Base-by-base conservation (phyloP, 192 early-diverging fungal species). In the Spizellomyces punctatus region DNA sequence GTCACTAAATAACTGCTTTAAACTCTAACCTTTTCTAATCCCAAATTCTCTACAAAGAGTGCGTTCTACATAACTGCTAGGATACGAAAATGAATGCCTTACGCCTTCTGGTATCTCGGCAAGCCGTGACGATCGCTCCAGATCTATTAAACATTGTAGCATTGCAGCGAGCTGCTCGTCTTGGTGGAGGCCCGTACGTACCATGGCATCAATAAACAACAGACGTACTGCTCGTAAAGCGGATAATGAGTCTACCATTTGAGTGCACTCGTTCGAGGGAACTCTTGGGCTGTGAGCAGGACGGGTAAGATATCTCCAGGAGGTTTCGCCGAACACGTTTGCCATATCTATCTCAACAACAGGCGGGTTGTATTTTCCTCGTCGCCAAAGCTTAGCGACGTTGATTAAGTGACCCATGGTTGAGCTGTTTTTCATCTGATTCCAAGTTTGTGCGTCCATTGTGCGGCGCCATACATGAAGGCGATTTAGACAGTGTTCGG, bases 381-480 rank as follows among this genome's bases (percentile, higher is more conserved):
- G 16, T 14, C 73, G 22, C 21, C 55, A 19, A 21, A 68, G 50
- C 43, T 44, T 60, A 8, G 73, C 2, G 10, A 69, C 68, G 46
- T 63, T 21, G 10, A 58, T 68, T 19, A 76, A 10, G 55, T 74
- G 67, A n/a, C 69, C 49, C 4, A 21, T 14, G 14, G 60, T 67
- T 0, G 68, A 59, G 44, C 65, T 58, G n/a, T 42, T 19, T 65
- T 72, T 12, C 63, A 79, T 46, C 27, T 50, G 49, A 4, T 44
- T 14, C 78, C 78, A 79, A 5, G 69, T 70, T 17, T 19, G 19
- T 14, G 59, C 69, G 14, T 67, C 67, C 14, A 75, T 41, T 42
- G 74, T 76, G 54, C 78, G 68, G 45, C 78, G 50, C 78, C 78
- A 79, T 42, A 71, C 64, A 14, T 70, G 64, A 43, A 79, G 44